Evolutionary conservation across 306 rosid genomes (phyloP).

Genomic region (Prunus padus): DNA sequence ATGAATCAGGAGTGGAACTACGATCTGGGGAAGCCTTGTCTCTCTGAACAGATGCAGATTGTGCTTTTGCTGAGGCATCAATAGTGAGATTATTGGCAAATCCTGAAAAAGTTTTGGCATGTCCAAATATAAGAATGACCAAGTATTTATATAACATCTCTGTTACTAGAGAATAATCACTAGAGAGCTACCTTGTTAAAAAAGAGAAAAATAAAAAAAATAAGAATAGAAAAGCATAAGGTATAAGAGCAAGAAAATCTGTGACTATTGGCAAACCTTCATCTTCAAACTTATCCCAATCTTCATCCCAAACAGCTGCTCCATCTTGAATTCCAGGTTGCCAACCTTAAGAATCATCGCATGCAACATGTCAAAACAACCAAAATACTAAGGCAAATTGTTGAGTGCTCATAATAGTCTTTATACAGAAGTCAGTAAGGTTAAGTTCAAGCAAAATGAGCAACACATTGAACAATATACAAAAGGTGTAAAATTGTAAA

Average conservation of each 20-base stretch:
- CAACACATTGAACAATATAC: not conserved
- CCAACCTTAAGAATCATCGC: constrained; percentile 66
- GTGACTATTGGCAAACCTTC: constrained; percentile 56
- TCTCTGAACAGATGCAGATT: constrained; percentile 39
- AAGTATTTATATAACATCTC: not conserved
- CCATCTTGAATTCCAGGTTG: constrained; percentile 81
- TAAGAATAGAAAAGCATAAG: not conserved
- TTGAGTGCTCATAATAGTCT: not conserved
- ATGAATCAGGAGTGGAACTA: constrained; percentile 47
- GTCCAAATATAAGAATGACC: not conserved
- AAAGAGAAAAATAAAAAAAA: not conserved
- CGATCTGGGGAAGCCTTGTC: constrained; percentile 51
- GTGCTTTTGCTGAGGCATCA: constrained; percentile 45
- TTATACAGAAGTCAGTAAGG: not conserved
- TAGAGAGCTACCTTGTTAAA: not conserved
- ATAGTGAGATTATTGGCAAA: constrained; percentile 70
- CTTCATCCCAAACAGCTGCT: constrained; percentile 95
- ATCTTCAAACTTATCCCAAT: constrained; percentile 99
- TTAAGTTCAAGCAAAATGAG: not conserved
- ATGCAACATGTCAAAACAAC: constrained; percentile 23
- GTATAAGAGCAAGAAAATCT: not conserved
- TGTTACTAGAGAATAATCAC: constrained; percentile 6
- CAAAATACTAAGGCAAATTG: not conserved
- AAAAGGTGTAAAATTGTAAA: not conserved
- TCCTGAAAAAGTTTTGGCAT: constrained; percentile 47